Evolutionary conservation across 1,284 basidiomycete genomes (phyloP), one percentile per base, ranked within the genome.

Genomic region (Pisolithus thermaeus): DNA sequence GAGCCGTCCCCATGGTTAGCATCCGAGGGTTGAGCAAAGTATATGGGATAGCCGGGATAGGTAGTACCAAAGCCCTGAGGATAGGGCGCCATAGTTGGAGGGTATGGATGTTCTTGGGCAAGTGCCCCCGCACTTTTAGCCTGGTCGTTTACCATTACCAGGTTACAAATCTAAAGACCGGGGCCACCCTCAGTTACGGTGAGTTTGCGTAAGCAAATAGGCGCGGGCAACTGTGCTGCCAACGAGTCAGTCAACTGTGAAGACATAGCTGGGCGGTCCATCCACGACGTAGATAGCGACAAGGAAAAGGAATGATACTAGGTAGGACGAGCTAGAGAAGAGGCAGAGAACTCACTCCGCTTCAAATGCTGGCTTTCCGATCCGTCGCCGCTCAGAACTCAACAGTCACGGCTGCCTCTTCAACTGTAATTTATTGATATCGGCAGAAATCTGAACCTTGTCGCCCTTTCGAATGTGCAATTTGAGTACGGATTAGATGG

Each of bases 1-100:
- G 70, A 64, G 43, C 74, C 76, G 52, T 79, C 76, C 55, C 74
- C 59, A 50, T 69, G 57, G 43, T 43, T 59, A 3, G 66, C 40
- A 41, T 66, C 64, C 14, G 65, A 51, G 5, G 62, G 52, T 27
- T 62, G 65, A 30, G 63, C 65, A 30, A 69, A 68, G 46, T 69
- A 69, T 27, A 66, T 52, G 5, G 64, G 66, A 43, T 67, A 66
- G 9, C 66, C 67, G 18, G 67, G 67, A 46, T 68, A 69, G 11
- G 61, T 45, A 8, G 67, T 46, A 6, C 64, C 61, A 3, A 67
- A 56, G 2, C 61, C 55, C 22, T 64, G 66, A 20, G 57, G 52
- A 23, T 66, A 69, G n/a, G 66, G 66, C 7, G 65, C 20, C 27
- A 66, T 66, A 9, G 54, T 37, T 12, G 63, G 64, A 14, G 66